phyloP scores from a whole-genome alignment of 768 basidiomycete species.

The Roridomyces roridus region DNA sequence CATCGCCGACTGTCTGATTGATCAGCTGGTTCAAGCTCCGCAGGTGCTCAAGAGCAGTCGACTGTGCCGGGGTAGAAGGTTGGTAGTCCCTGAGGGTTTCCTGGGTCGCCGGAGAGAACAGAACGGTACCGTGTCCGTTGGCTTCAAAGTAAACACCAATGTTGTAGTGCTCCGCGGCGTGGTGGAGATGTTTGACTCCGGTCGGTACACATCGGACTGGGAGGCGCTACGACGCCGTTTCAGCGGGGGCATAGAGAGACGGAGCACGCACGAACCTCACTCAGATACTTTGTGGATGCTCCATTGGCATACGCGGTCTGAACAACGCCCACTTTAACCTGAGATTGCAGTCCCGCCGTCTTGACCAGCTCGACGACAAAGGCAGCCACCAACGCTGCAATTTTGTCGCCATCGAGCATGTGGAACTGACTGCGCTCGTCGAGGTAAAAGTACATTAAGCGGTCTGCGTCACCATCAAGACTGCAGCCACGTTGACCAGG shows the following conservation, averaged over 20 bases:
- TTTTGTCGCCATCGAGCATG: constrained; percentile 98
- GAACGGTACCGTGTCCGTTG: constrained; percentile 96
- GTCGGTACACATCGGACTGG: constrained; percentile 96
- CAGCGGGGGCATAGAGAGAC: not conserved
- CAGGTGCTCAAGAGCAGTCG: constrained; percentile 79
- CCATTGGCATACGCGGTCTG: constrained; percentile 99
- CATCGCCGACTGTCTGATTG: constrained; percentile 99
- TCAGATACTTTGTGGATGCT: constrained; percentile 91
- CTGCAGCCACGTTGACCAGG: constrained; percentile 88
- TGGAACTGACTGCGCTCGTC: constrained; percentile 81
- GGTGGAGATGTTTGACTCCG: constrained; percentile 97
- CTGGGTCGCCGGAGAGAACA: constrained; percentile 85
- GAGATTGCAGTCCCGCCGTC: constrained; percentile 77
- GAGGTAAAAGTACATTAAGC: constrained; percentile 94
- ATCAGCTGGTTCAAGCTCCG: constrained; percentile 82
- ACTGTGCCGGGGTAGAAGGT: constrained; percentile 84
- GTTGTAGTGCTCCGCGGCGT: constrained; percentile 92
- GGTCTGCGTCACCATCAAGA: constrained; percentile 96
- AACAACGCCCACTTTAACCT: constrained; percentile 89
- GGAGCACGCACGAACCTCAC: constrained; percentile 58
- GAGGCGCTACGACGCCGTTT: constrained; percentile 64
- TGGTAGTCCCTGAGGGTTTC: constrained; percentile 64
- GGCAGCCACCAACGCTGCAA: constrained; percentile 89
- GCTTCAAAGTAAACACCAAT: constrained; percentile 99
- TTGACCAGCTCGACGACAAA: constrained; percentile 92